Evolutionary conservation across 768 basidiomycete genomes (phyloP).

Genomic region (Cystofilobasidium ferigula): DNA sequence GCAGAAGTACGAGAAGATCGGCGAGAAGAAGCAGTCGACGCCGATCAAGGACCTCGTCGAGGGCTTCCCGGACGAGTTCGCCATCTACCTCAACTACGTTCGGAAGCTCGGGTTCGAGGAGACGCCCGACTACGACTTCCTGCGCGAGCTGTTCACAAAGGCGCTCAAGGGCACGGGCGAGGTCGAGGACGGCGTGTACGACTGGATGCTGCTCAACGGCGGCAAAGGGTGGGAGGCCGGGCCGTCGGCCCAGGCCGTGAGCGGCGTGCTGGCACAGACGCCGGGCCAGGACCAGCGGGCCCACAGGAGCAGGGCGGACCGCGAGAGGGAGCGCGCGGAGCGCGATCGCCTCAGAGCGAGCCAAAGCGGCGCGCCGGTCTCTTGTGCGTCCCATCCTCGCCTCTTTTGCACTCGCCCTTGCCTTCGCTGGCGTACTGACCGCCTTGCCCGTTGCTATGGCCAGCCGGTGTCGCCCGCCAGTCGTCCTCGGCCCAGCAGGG

Average conservation of each 20-base stretch:
- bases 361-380: constrained; percentile 3
- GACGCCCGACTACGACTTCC: constrained; percentile 96
- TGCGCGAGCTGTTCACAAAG: constrained; percentile 87
- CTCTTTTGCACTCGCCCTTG: background rate
- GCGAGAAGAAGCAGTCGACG: constrained; percentile 97
- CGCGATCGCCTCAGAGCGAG: constrained; percentile 17
- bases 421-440: background rate
- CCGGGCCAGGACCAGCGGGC: constrained; percentile 15
- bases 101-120: constrained; percentile 98
- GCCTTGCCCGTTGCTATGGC: background rate
- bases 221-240: constrained; percentile 91
- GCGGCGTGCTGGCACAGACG: constrained; percentile 19
- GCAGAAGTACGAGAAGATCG: constrained; percentile 99
- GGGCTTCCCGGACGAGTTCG: constrained; percentile 95
- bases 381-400: constrained; percentile 3
- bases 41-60: constrained; percentile 95
- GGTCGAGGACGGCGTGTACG: constrained; percentile 82
- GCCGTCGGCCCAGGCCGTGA: constrained; percentile 30
- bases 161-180: constrained; percentile 85
- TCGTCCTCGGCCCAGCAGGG: constrained; percentile 5
- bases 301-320: constrained; percentile 25
- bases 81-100: constrained; percentile 97
- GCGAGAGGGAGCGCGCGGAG: constrained; percentile 25
- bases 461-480: constrained; percentile 19
- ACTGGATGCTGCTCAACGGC: constrained; percentile 88